These are phyloP conservation scores for Triglochin maritima DNA, from an alignment of 106 monocot species.

Conservation along the genomic window DNA sequence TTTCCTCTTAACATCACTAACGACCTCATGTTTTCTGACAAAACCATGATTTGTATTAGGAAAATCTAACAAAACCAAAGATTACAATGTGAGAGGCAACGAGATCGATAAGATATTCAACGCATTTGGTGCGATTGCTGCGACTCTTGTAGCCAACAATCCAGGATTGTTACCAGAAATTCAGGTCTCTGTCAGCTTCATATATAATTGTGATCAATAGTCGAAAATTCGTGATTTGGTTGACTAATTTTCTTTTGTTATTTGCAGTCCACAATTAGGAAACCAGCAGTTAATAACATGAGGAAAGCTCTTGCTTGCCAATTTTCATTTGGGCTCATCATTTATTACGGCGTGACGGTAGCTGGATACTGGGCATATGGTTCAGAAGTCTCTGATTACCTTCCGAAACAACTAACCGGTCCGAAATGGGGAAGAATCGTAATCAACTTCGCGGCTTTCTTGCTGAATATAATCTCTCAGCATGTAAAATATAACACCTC, in stretches of 20 bases:
- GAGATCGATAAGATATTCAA: constrained; percentile 30
- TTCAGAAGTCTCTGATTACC: constrained; percentile 44
- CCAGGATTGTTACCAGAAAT: constrained; percentile 57
- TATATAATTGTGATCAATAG: neutral
- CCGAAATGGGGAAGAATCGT: constrained; percentile 43
- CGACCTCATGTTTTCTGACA: neutral
- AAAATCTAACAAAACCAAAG: constrained; percentile 14
- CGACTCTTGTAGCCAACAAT: constrained; percentile 41
- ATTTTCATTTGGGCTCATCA: constrained; percentile 31
- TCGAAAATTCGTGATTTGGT: too few relatives aligned
- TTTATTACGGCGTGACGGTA: constrained; percentile 46
- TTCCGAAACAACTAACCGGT: constrained; percentile 34
- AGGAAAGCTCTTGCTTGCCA: constrained; percentile 34
- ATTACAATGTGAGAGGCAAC: constrained; percentile 33
- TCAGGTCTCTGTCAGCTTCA: constrained; percentile 22
- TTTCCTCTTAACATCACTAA: too few relatives aligned
- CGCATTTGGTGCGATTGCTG: constrained; percentile 50
- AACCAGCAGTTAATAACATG: constrained; percentile 40
- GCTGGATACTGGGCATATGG: constrained; percentile 69
- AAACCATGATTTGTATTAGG: constrained; percentile 7
- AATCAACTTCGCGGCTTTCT: constrained; percentile 36
- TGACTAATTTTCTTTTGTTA: neutral
- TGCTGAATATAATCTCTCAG: constrained; percentile 44
- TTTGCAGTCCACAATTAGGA: constrained; percentile 43
- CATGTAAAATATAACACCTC: constrained; percentile 26